These are phyloP conservation scores for Claviceps capensis DNA, from an alignment of 2,329 filamentous ascomycete genomes.

Conservation along the genomic window DNA sequence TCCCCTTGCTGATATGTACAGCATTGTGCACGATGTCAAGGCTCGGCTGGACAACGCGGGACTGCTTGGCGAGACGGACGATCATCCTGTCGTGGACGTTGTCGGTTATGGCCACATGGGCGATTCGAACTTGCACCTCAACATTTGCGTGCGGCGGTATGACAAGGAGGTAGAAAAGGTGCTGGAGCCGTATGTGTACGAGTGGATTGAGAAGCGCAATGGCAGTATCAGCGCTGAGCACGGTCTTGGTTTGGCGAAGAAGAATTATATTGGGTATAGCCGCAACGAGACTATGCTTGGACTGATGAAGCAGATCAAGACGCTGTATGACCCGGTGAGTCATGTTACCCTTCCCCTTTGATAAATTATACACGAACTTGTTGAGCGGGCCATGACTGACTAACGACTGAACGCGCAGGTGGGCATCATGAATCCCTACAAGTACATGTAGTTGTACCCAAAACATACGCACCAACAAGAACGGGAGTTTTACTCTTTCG, in stretches of 20 bases:
- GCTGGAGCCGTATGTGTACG: constrained; percentile 91
- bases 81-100: constrained; percentile 73
- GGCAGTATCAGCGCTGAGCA: constrained; percentile 97
- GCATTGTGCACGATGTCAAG: constrained; percentile 73
- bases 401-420: constrained; percentile 48
- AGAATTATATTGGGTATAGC: constrained; percentile 88
- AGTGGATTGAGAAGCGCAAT: constrained; percentile 80
- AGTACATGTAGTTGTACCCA: constrained; percentile 52
- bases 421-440: constrained; percentile 98
- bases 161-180: constrained; percentile 76
- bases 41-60: constrained; percentile 59
- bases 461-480: neutral
- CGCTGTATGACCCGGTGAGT: constrained; percentile 84
- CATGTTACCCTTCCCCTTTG: neutral
- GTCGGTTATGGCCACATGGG: constrained; percentile 98
- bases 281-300: constrained; percentile 74
- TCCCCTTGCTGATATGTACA: constrained; percentile 74
- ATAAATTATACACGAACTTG: neutral
- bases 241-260: constrained; percentile 87
- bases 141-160: constrained; percentile 70
- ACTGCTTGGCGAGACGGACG: constrained; percentile 61
- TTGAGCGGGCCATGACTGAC: constrained; percentile 10
- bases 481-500: neutral
- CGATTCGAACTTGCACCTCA: constrained; percentile 88
- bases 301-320: constrained; percentile 92